Percentiles rank a stretch among this genome's conserved stretches.
phyloP scores from a whole-genome alignment of 2,329 filamentous ascomycete species.

The Penicillium sp. region DNA sequence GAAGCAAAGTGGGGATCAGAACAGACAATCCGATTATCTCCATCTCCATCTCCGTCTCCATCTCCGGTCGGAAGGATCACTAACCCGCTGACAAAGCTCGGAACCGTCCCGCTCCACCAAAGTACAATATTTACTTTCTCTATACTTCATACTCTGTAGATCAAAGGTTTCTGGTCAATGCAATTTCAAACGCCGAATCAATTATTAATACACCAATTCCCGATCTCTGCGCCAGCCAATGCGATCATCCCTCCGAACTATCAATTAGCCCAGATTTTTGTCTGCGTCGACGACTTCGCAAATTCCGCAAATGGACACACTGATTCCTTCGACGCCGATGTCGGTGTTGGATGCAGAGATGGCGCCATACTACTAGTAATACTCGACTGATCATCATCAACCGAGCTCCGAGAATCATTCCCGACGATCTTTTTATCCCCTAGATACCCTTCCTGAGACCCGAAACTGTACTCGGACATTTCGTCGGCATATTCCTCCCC shows the following conservation, averaged over 20 bases:
- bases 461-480: conserved; percentile 38
- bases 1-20: conserved; percentile 15
- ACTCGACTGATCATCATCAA: conserved; percentile 29
- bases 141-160: too few relatives aligned
- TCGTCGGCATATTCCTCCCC: conserved; percentile 54
- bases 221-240: conserved; percentile 13
- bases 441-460: conserved; percentile 59
- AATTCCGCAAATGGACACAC: conserved; percentile 31
- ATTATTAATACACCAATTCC: neutral
- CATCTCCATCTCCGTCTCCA: neutral
- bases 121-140: too few relatives aligned
- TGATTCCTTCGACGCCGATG: conserved; percentile 7
- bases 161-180: too few relatives aligned
- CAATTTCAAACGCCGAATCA: neutral
- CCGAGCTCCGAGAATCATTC: conserved; percentile 25
- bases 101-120: too few relatives aligned
- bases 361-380: conserved; percentile 21
- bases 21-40: too few relatives aligned
- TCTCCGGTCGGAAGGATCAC: neutral
- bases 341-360: conserved; percentile 10
- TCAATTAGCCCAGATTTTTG: conserved; percentile 29
- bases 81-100: too few relatives aligned
- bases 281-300: conserved; percentile 22
- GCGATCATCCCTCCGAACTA: conserved; percentile 4
- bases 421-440: conserved; percentile 55